Conservation (phyloP, 306 rosid species). For the Cotoneaster glaucophyllus region DNA sequence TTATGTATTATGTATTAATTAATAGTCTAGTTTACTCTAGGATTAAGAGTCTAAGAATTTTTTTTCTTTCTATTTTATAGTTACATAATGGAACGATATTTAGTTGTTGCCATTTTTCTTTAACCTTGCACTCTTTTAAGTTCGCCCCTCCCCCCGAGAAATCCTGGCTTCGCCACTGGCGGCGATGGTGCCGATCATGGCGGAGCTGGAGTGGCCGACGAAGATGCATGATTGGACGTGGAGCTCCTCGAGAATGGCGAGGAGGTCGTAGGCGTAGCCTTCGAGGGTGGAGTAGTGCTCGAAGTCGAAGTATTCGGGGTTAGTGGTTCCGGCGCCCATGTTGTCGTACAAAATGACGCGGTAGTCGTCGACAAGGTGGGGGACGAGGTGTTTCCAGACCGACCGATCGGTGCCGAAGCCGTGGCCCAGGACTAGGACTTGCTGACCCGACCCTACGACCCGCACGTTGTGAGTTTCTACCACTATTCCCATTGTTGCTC, state of each 20-base stretch:
- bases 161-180: too few relatives aligned
- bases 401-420: conserved; percentile 90
- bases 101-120: too few relatives aligned
- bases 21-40: too few relatives aligned
- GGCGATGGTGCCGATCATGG: conserved; percentile 62
- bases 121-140: too few relatives aligned
- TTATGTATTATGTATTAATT: too few relatives aligned
- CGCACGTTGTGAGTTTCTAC: conserved; percentile 73
- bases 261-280: conserved; percentile 62
- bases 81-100: too few relatives aligned
- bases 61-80: too few relatives aligned
- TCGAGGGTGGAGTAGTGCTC: conserved; percentile 54
- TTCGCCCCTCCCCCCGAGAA: too few relatives aligned
- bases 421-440: conserved; percentile 45
- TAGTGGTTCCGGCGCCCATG: conserved; percentile 81
- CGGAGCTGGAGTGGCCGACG: conserved; percentile 79
- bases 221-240: conserved; percentile 47
- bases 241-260: conserved; percentile 55
- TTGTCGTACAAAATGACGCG: conserved; percentile 58
- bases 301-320: conserved; percentile 80
- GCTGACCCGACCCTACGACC: conserved; percentile 46
- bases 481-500: conserved; percentile 49
- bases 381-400: conserved; percentile 69
- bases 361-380: conserved; percentile 50
- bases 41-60: too few relatives aligned